These are phyloP conservation scores for Lignosus rhinocerotis DNA, from an alignment of 1,284 basidiomycete species.

Conservation along the genomic window DNA sequence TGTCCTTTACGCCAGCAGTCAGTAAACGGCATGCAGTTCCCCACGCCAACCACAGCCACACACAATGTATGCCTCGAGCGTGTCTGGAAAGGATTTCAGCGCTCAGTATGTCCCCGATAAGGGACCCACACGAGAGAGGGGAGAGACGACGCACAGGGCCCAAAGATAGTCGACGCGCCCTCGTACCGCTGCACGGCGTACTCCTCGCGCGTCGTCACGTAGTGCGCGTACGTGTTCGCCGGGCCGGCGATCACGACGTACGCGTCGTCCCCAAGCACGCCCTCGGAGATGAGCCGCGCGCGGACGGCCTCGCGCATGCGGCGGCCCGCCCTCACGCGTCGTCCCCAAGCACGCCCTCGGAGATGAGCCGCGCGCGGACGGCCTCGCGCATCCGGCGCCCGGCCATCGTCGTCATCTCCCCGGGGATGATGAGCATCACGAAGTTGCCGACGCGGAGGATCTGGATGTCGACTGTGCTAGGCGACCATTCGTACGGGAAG, in stretches of 20 bases:
- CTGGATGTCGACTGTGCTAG: slow-evolving; percentile 76
- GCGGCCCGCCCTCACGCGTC: slow-evolving; percentile 63
- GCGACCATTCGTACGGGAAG: slow-evolving; percentile 76
- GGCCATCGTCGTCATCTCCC: slow-evolving; percentile 36
- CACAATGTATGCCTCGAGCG: slow-evolving; percentile 73
- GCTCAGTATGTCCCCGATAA: neutral
- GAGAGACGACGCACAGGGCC: slow-evolving; percentile 57
- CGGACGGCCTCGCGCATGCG: slow-evolving; percentile 58
- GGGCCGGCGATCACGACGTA: slow-evolving; percentile 80
- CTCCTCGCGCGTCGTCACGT: slow-evolving; percentile 75
- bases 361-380: slow-evolving; percentile 62
- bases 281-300: slow-evolving; percentile 59
- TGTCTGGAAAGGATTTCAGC: slow-evolving; percentile 42
- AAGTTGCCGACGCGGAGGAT: slow-evolving; percentile 80
- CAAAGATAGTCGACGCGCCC: slow-evolving; percentile 80
- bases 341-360: slow-evolving; percentile 58
- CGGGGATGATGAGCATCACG: slow-evolving; percentile 47
- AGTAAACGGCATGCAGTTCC: no score
- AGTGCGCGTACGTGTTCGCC: slow-evolving; percentile 80
- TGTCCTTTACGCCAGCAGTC: slow-evolving; percentile 39
- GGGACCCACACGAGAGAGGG: neutral
- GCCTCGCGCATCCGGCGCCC: slow-evolving; percentile 53
- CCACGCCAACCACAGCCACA: neutral
- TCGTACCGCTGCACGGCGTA: slow-evolving; percentile 80
- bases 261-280: slow-evolving; percentile 64